Percentiles rank a stretch among this genome's conserved stretches.
phyloP scores from a whole-genome alignment of 2,329 filamentous ascomycete species.

The Paracoccidioides lutzii region DNA sequence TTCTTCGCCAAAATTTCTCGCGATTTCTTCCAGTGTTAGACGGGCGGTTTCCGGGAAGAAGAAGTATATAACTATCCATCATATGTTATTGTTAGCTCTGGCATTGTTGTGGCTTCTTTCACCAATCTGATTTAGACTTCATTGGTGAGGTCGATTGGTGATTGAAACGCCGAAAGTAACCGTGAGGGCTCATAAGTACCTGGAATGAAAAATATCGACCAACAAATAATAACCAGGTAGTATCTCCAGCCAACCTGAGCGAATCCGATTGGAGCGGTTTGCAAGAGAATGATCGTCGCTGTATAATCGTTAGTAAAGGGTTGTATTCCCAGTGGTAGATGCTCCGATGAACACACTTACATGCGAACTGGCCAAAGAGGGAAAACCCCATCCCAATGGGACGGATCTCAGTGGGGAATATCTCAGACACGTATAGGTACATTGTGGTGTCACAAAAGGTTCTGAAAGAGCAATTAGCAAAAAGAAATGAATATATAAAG shows the following conservation, averaged over 20 bases:
- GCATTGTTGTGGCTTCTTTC: not conserved
- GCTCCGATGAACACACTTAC: conserved; percentile 11
- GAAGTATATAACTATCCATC: conserved; percentile 28
- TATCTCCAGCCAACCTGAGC: conserved; percentile 38
- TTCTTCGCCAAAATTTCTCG: conserved; percentile 38
- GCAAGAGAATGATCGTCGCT: conserved; percentile 37
- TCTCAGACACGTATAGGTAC: conserved; percentile 36
- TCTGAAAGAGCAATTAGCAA: conserved; percentile 13
- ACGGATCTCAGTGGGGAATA: conserved; percentile 39
- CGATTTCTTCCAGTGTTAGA: conserved; percentile 36
- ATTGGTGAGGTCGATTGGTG: too few species aligned
- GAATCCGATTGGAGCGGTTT: conserved; percentile 35
- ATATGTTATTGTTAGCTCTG: not conserved
- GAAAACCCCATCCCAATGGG: conserved; percentile 42
- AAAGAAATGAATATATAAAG: too few species aligned
- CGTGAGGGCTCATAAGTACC: conserved; percentile 10
- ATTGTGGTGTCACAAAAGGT: conserved; percentile 37
- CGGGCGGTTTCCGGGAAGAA: conserved; percentile 33
- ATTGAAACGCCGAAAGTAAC: too few species aligned
- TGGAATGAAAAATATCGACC: conserved; percentile 32
- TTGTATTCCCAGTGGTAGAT: not conserved
- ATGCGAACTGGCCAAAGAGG: conserved; percentile 38
- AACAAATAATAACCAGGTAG: conserved; percentile 37
- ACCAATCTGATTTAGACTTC: not conserved
- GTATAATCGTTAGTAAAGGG: conserved; percentile 2